Base-by-base conservation (phyloP, 257 asterid genomes). In the Solanum okadae region DNA sequence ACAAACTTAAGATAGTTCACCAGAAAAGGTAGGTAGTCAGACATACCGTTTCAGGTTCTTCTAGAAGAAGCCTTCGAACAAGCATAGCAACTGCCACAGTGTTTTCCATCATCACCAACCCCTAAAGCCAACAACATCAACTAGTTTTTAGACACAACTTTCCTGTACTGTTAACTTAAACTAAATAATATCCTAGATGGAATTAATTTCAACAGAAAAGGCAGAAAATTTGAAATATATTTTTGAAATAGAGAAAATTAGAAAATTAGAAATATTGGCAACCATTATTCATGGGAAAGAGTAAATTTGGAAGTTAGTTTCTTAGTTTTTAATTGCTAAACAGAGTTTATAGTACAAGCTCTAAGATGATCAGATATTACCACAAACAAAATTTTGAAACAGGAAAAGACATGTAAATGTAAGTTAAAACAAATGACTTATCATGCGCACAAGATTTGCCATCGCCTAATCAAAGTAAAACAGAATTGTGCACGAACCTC, bases 41-140 rank as follows among this genome's bases (percentile, higher is more conserved):
- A 86, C 71, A 84, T 94, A 97, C 99, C 98, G 88, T 85, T 91
- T 93, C 98, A 87, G 98, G 98, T 93, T 97, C 99, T 91, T 97
- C 99, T 23, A 93, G 96, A 88, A 97, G 98, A 88, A 97, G 97
- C 93, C 99, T 96, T 89, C 98, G 95, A 89, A 92, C 89, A 90
- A 94, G 91, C 96, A 97, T 95, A 87, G 99, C 94, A 88, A 93
- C 96, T 83, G 92, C 87, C 90, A 96, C 85, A 49, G 94, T 94
- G 90, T 89, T 91, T 90, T 96, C 99, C 98, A 97, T 95, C 92
- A 94, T 34, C 86, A 90, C 93, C 13, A 95, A 92, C 56, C 98
- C 98, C 99, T 97, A 90, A 52, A n/a, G 90, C 87, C 59, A 87
- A 87, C 10, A 81, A 44, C 20, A 13, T 25, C 49, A 5, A 25